A percentile compares a stretch with the other conserved stretches of the same genome.
These are phyloP conservation scores for Fusarium subtropicale DNA, from an alignment of 2,329 filamentous ascomycete species.

Conservation along the genomic window DNA sequence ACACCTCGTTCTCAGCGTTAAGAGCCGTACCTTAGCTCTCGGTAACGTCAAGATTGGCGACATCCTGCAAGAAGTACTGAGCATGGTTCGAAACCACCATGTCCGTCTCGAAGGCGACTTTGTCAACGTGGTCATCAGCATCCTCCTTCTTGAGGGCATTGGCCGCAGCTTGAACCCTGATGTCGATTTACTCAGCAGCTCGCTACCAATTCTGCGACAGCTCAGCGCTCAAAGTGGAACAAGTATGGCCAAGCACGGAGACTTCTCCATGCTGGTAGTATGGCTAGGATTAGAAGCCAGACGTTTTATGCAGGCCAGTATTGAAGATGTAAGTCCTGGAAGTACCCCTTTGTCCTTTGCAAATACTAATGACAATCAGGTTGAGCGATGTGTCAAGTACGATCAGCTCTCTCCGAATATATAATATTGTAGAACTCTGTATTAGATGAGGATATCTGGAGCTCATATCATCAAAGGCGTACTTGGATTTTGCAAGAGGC, in stretches of 20 bases:
- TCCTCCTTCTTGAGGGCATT: conserved; percentile 92
- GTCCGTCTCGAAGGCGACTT: conserved; percentile 97
- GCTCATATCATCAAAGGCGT: conserved; percentile 35
- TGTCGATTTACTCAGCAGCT: conserved; percentile 85
- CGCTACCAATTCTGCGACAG: conserved; percentile 89
- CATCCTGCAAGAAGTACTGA: conserved; percentile 87
- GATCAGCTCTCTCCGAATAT: conserved; percentile 90
- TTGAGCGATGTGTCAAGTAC: conserved; percentile 90
- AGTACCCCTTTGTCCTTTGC: neutral
- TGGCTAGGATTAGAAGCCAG: conserved; percentile 93
- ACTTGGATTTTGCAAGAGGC: conserved; percentile 6
- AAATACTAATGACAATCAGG: conserved; percentile 58
- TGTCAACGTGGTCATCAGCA: conserved; percentile 97
- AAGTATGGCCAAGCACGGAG: conserved; percentile 75
- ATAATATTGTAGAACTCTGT: conserved; percentile 55
- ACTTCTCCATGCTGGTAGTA: conserved; percentile 87
- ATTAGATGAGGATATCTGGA: conserved; percentile 5
- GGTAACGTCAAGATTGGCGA: conserved; percentile 97
- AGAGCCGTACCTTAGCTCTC: conserved; percentile 88
- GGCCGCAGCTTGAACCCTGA: conserved; percentile 87
- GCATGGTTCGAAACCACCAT: conserved; percentile 92
- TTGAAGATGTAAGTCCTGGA: conserved; percentile 77
- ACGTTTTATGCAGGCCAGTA: conserved; percentile 87
- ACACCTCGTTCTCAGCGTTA: conserved; percentile 90
- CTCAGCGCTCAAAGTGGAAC: conserved; percentile 82